Evolutionary conservation across 441 rosid species (phyloP), one percentile per base, ranked within the genome.

Genomic region (Eruca vesicaria): DNA sequence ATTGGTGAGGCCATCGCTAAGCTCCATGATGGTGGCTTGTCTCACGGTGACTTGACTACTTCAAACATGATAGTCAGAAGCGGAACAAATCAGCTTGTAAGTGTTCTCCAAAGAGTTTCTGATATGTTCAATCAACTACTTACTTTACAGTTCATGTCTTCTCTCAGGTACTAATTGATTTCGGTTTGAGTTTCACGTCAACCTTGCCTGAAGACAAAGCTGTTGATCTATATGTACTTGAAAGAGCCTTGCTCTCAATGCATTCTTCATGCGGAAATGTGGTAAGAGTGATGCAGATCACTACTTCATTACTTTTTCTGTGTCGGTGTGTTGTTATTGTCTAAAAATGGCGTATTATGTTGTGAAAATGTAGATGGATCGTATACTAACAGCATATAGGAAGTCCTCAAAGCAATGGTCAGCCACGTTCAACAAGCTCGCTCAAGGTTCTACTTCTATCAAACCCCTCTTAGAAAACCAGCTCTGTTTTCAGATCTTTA

Each of bases 371-470:
- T 79, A 91, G 98, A 96, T 96, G 97, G 97, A 93, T 45, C 82
- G 79, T 15, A 86, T 93, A 69, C 85, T 93, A 16, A 82, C 88
- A 58, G 88, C 90, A 9, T 96, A 96, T 75, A 85, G 90, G 80
- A 96, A 89, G 81, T 90, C 98, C 48, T 96, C 99, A 4, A 93
- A 87, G 83, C 99, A 91, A 79, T 96, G 99, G 99, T 93, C 96
- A 26, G 86, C 97, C 43, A 90, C 92, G 7, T 77, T 87, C 72
- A 96, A 96, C 89, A 96, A 96, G 88, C 88, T 96, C 16, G 97
- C 97, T 2, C 94, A 90, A 86, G 97, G 99, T 93, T 58, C 53
- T 21, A 5, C 32, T 56, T 56, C 32, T 48, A 8, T 57, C 7
- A 19, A 32, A 52, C 23, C 19, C 45, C 18, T 59, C 50, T 11